phyloP scores from a whole-genome alignment of 306 rosid species.

The Ziziphus jujuba region DNA sequence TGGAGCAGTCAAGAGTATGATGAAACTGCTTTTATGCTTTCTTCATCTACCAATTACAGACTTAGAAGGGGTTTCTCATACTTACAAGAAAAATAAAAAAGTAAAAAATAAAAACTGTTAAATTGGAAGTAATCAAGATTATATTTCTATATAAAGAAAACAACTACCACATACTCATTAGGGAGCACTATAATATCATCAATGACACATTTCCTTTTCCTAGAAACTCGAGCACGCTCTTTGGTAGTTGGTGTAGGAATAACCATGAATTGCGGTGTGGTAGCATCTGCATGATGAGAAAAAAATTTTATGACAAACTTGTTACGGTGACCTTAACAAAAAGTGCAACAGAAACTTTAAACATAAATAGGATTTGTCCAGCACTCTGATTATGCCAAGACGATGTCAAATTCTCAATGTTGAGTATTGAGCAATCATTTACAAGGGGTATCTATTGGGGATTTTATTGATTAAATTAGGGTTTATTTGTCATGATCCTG shows the following conservation, averaged over 20 bases:
- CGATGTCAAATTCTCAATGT: neutral
- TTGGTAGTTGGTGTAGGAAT: slow-evolving; percentile 57
- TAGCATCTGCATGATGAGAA: slow-evolving; percentile 45
- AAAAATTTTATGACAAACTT: neutral
- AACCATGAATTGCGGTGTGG: slow-evolving; percentile 38
- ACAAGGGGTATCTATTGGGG: neutral
- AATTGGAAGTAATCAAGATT: neutral
- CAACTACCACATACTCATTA: slow-evolving; percentile 50
- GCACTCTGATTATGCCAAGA: neutral
- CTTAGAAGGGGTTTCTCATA: no score
- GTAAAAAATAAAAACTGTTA: no score
- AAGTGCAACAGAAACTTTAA: neutral
- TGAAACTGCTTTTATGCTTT: no score
- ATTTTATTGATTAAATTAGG: no score
- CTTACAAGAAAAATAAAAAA: no score
- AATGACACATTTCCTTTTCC: slow-evolving; percentile 58
- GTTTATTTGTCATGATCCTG: no score
- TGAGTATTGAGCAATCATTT: neutral
- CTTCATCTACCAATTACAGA: no score
- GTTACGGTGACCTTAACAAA: neutral
- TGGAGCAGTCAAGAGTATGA: no score
- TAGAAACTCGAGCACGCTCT: slow-evolving; percentile 39
- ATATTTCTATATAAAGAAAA: neutral
- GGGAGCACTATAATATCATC: slow-evolving; percentile 52
- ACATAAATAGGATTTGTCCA: slow-evolving; percentile 7